These are phyloP conservation scores for Hydrangea macrophylla DNA, from an alignment of 148 eudicot species.

Conservation along the genomic window DNA sequence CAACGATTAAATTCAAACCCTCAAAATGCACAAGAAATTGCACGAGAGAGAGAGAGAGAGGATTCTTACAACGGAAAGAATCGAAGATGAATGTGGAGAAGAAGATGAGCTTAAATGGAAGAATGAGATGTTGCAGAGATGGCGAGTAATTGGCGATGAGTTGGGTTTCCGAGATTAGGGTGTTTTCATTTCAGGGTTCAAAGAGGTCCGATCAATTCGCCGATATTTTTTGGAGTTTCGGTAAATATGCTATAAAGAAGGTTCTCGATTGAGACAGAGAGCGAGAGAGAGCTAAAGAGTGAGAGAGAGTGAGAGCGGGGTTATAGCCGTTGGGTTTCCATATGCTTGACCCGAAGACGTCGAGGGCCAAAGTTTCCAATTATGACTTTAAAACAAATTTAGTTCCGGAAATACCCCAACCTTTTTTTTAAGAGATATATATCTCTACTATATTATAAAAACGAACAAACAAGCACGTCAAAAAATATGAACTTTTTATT, in stretches of 20 bases:
- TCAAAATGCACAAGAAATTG: neutral
- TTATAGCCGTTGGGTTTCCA: conserved; percentile 53
- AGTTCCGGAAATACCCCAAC: neutral
- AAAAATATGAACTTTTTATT: no score
- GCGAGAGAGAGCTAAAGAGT: neutral
- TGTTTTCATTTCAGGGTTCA: neutral
- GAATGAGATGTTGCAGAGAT: conserved; percentile 17
- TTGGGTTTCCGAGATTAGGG: conserved; percentile 22
- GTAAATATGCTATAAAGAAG: no score
- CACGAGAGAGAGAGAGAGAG: conserved; percentile 16
- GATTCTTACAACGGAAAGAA: conserved; percentile 71
- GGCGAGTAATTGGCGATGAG: conserved; percentile 23
- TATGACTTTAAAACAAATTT: neutral
- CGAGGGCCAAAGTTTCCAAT: conserved; percentile 11
- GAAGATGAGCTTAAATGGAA: conserved; percentile 39
- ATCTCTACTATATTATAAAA: no score
- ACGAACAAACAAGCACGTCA: no score
- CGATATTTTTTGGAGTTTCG: conserved; percentile 20
- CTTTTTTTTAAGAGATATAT: neutral
- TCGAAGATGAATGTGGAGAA: conserved; percentile 35
- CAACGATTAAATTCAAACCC: conserved; percentile 15
- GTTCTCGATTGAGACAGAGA: conserved; percentile 12
- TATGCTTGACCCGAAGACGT: neutral
- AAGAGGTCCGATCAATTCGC: conserved; percentile 26
- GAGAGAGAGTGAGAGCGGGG: conserved; percentile 9